Evolutionary conservation across 2,329 filamentous ascomycete genomes (phyloP).

Genomic region (Colletotrichum camelliae): DNA sequence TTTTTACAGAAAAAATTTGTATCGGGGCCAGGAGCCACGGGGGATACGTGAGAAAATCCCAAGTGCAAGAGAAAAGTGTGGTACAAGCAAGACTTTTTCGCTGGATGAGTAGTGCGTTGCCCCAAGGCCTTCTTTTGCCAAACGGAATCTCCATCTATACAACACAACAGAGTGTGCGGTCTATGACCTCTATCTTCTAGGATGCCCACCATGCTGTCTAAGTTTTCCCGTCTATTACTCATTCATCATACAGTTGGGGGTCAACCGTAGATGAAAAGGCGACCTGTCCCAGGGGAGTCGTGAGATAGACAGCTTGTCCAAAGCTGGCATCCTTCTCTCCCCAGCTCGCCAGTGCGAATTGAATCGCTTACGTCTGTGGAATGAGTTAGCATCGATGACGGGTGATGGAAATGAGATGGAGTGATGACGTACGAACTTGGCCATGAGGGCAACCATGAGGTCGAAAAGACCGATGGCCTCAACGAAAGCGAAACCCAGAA

Average conservation of each 20-base stretch:
- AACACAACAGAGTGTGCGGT: conserved; percentile 20
- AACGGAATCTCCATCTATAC: conserved; percentile 20
- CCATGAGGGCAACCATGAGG: conserved; percentile 92
- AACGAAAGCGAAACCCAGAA: conserved; percentile 95
- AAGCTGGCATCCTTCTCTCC: conserved; percentile 2
- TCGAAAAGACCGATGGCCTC: conserved; percentile 91
- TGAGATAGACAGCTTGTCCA: conserved; percentile 3
- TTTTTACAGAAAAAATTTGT: conserved; percentile 23
- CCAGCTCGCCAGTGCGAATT: conserved; percentile 21
- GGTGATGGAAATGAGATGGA: not conserved
- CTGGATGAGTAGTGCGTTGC: conserved; percentile 13
- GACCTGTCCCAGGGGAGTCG: conserved; percentile 13
- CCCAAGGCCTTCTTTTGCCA: not conserved
- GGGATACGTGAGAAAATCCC: conserved; percentile 7
- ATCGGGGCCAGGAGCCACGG: conserved; percentile 21
- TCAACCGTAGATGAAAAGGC: conserved; percentile 16
- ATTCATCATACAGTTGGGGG: conserved; percentile 5
- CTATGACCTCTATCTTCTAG: conserved; percentile 20
- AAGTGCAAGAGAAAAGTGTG: not conserved
- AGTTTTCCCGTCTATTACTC: conserved; percentile 22
- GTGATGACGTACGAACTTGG: conserved; percentile 75
- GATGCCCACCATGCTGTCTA: conserved; percentile 21
- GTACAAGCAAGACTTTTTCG: conserved; percentile 17
- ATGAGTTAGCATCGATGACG: not conserved
- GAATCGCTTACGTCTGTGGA: conserved; percentile 21